A percentile compares a stretch with the other conserved stretches of the same genome.
Evolutionary conservation across 371 early-diverging fungal species (phyloP).

Genomic region (Cokeromyces recurvatus): DNA sequence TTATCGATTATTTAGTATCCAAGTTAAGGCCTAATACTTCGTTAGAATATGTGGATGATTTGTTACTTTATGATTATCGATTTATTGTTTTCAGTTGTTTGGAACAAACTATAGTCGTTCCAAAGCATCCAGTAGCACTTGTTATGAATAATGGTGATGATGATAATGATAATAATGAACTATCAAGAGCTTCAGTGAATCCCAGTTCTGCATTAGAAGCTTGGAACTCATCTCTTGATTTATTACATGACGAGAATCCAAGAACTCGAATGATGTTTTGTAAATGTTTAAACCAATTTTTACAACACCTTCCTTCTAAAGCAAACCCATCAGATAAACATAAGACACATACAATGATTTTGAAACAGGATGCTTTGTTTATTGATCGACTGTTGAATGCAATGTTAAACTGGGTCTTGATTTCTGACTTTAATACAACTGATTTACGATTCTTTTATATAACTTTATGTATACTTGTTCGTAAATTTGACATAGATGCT

Average conservation of each 20-base stretch:
- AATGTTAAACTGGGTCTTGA: slow-evolving; percentile 42
- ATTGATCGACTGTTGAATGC: slow-evolving; percentile 32
- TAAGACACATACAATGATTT: too few relatives aligned
- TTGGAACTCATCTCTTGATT: slow-evolving; percentile 10
- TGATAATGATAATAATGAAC: not conserved
- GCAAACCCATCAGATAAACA: too few relatives aligned
- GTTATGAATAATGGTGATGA: slow-evolving; percentile 2
- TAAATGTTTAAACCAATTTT: slow-evolving; percentile 2
- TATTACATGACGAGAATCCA: slow-evolving; percentile 15
- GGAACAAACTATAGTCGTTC: slow-evolving; percentile 22
- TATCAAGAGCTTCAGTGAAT: not conserved
- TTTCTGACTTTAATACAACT: slow-evolving; percentile 35
- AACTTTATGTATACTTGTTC: slow-evolving; percentile 44
- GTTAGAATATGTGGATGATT: slow-evolving; percentile 40
- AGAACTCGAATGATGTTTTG: slow-evolving; percentile 9
- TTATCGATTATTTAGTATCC: slow-evolving; percentile 68
- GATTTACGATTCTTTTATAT: slow-evolving; percentile 55
- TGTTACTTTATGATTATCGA: slow-evolving; percentile 46
- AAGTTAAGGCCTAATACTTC: slow-evolving; percentile 49
- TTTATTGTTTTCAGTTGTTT: slow-evolving; percentile 47
- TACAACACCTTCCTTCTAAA: not conserved
- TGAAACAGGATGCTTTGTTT: too few relatives aligned
- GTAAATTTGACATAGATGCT: slow-evolving; percentile 55
- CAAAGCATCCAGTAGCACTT: slow-evolving; percentile 10
- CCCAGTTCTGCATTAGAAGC: not conserved